Evolutionary conservation across 495 filamentous ascomycete species (phyloP).

Genomic region (Hypoxylon lienhwacheense): DNA sequence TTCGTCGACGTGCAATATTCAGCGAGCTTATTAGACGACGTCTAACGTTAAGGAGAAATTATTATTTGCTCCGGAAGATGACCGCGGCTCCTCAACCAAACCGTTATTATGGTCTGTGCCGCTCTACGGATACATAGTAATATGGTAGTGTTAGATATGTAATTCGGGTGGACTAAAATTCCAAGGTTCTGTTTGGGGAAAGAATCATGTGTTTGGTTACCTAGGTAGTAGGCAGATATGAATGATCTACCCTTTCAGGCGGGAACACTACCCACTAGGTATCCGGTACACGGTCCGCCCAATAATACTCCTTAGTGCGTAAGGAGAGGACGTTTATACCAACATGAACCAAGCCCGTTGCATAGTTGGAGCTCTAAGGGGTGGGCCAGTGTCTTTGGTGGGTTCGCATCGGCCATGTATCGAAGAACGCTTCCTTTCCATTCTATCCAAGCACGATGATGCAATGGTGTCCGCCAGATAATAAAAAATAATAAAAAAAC

Average conservation of each 20-base stretch:
- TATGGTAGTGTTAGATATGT: too few species aligned
- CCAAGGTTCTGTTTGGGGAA: conserved; percentile 14
- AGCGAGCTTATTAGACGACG: conserved; percentile 11
- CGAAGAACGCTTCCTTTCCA: conserved; percentile 1
- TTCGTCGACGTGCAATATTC: conserved; percentile 20
- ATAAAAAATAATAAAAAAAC: too few species aligned
- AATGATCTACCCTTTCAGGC: conserved; percentile 28
- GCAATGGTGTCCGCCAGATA: conserved; percentile 14
- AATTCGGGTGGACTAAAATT: too few species aligned
- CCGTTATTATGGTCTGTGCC: conserved; percentile 29
- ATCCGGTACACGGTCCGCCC: conserved; percentile 17
- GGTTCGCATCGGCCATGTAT: conserved; percentile 17
- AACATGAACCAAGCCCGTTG: conserved; percentile 11
- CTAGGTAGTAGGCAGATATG: conserved; percentile 10
- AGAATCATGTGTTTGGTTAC: too few species aligned
- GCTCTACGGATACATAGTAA: too few species aligned
- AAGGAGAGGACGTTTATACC: conserved; percentile 13
- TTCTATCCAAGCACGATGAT: conserved; percentile 18
- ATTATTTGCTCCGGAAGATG: conserved; percentile 19
- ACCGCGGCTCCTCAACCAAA: too few species aligned
- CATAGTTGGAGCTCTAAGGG: conserved; percentile 1
- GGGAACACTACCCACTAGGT: conserved; percentile 28
- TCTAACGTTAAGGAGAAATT: conserved; percentile 16
- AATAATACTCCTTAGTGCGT: too few species aligned
- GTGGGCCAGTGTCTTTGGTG: not conserved